Percentiles rank a stretch among this genome's conserved stretches.
Conservation (phyloP, 78 protist species). For the Abeoforma whisleri region DNA sequence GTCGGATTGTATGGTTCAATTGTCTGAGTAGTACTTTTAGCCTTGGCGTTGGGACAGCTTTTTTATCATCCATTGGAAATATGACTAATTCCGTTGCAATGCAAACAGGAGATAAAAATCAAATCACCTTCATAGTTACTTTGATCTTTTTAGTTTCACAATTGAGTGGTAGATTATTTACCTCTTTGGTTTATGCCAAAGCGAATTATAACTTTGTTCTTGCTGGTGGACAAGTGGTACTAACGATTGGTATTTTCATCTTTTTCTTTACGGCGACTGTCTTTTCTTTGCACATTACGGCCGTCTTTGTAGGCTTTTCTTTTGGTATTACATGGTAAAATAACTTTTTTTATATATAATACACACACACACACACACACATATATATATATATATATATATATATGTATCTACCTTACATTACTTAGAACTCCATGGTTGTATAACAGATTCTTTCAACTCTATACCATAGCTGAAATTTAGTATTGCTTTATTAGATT, state of each 20-base stretch:
- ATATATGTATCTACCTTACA: too few relatives aligned
- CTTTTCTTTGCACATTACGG: not conserved
- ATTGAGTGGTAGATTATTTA: not conserved
- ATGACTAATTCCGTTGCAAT: not conserved
- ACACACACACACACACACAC: too few relatives aligned
- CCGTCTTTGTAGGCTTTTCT: not conserved
- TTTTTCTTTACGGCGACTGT: not conserved
- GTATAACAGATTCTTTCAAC: too few relatives aligned
- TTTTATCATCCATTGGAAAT: not conserved
- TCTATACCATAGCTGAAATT: too few relatives aligned
- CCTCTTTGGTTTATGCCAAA: not conserved
- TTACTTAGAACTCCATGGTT: too few relatives aligned
- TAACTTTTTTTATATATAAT: too few relatives aligned
- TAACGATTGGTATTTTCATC: not conserved
- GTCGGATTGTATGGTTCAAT: too few relatives aligned
- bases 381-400: too few relatives aligned
- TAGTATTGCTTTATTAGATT: too few relatives aligned
- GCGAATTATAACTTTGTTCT: not conserved
- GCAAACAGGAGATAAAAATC: not conserved
- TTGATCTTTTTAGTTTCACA: not conserved
- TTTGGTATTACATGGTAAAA: too few relatives aligned
- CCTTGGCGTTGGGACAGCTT: not conserved
- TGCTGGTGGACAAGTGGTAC: too few relatives aligned
- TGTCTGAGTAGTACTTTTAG: too few relatives aligned
- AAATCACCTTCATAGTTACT: not conserved